Evolutionary conservation across 2,329 filamentous ascomycete species (phyloP).

Genomic region (Phyllosticta citrichinensis): DNA sequence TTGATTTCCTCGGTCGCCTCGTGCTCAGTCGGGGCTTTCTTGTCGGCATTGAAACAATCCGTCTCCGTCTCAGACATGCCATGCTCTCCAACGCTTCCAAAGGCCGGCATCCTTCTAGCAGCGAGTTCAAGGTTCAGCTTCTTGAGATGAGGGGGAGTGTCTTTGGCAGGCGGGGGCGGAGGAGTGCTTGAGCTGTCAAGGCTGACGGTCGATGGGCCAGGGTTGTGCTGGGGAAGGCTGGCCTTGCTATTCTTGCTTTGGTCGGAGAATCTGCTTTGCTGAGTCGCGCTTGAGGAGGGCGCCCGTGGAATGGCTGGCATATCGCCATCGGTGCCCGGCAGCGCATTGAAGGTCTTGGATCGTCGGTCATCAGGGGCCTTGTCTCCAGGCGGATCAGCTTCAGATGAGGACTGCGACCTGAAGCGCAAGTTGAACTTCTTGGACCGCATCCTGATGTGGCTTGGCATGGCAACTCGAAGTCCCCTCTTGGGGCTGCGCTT

Average conservation of each 20-base stretch:
- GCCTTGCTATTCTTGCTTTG: background rate
- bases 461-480: background rate
- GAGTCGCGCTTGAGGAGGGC: too few relatives aligned
- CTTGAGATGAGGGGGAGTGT: conserved; percentile 28
- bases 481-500: background rate
- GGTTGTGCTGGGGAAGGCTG: background rate
- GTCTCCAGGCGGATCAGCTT: background rate
- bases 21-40: background rate
- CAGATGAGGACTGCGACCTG: background rate
- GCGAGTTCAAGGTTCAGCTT: background rate
- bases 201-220: background rate
- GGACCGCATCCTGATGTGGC: background rate
- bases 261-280: too few relatives aligned
- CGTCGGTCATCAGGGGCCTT: background rate
- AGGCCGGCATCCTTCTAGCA: background rate
- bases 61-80: background rate
- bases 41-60: background rate
- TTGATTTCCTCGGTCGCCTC: background rate
- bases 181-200: conserved; percentile 17
- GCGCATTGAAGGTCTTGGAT: background rate
- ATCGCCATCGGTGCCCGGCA: background rate
- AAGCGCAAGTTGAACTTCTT: background rate
- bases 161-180: conserved; percentile 33
- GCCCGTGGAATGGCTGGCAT: background rate
- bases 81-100: background rate